Conservation (phyloP, 148 eudicot genomes). For the Camellia lanceoleosa region DNA sequence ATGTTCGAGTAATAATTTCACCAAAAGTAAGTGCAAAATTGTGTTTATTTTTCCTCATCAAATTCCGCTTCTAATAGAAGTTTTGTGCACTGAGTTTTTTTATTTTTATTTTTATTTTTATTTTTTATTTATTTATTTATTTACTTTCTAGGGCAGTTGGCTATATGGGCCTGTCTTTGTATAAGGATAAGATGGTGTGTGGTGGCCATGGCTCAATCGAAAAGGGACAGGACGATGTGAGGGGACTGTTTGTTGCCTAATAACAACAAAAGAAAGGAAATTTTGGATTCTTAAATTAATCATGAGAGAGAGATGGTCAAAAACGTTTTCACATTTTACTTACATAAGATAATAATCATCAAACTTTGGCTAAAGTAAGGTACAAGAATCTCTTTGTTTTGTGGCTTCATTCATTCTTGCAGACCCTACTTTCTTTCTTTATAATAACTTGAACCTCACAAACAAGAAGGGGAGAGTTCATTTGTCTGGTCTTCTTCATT, state of each 20-base stretch:
- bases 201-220: neutral
- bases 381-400: neutral
- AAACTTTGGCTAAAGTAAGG: neutral
- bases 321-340: neutral
- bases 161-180: neutral
- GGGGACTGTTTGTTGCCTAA: conserved; percentile 7
- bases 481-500: neutral
- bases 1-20: no score
- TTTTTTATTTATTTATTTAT: no score
- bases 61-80: no score
- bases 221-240: neutral
- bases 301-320: neutral
- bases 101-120: no score
- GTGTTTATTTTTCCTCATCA: no score
- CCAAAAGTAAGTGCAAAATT: no score
- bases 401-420: no score
- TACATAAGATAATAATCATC: neutral
- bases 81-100: no score
- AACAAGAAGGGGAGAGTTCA: neutral
- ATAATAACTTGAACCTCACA: neutral
- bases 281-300: conserved; percentile 7
- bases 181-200: conserved; percentile 3
- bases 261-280: conserved; percentile 6
- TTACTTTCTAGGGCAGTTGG: no score
- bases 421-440: neutral